phyloP scores from a whole-genome alignment of 2,329 filamentous ascomycete species.

The Neodidymelliopsis sp. region DNA sequence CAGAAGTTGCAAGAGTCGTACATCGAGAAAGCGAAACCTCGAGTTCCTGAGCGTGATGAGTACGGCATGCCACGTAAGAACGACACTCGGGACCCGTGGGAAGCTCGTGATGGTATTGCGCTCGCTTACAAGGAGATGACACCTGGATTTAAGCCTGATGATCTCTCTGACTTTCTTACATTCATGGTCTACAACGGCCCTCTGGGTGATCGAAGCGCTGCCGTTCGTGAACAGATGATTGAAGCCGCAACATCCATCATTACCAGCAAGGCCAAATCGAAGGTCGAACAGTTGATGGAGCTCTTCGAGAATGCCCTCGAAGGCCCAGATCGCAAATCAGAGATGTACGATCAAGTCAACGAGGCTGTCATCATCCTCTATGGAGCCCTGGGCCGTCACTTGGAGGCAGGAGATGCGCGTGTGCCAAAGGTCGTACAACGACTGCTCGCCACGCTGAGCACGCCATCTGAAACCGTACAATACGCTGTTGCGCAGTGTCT shows the following conservation, averaged over 20 bases:
- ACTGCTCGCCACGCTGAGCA: conserved; percentile 85
- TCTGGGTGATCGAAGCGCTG: conserved; percentile 79
- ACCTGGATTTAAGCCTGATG: conserved; percentile 69
- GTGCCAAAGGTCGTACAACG: conserved; percentile 88
- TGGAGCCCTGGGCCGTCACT: conserved; percentile 87
- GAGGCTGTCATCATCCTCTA: conserved; percentile 98
- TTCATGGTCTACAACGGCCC: conserved; percentile 89
- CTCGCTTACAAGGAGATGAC: conserved; percentile 86
- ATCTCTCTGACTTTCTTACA: conserved; percentile 78
- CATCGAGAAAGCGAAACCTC: conserved; percentile 79
- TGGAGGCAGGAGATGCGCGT: conserved; percentile 83
- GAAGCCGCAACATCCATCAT: conserved; percentile 86
- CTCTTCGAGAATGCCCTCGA: conserved; percentile 90
- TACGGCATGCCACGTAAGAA: conserved; percentile 94
- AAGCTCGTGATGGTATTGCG: conserved; percentile 86
- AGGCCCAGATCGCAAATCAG: conserved; percentile 79
- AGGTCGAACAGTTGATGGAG: conserved; percentile 90
- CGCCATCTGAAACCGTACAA: conserved; percentile 95
- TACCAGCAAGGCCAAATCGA: conserved; percentile 77
- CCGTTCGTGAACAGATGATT: conserved; percentile 88
- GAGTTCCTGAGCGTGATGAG: conserved; percentile 83
- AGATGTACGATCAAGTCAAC: conserved; percentile 87
- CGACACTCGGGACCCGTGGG: conserved; percentile 89
- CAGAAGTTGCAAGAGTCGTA: conserved; percentile 75
- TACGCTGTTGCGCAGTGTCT: conserved; percentile 95